Evolutionary conservation across 225 moss, liverwort and hornwort genomes (phyloP), one percentile per base, ranked within the genome.

Genomic region (Anthoceros angustus): DNA sequence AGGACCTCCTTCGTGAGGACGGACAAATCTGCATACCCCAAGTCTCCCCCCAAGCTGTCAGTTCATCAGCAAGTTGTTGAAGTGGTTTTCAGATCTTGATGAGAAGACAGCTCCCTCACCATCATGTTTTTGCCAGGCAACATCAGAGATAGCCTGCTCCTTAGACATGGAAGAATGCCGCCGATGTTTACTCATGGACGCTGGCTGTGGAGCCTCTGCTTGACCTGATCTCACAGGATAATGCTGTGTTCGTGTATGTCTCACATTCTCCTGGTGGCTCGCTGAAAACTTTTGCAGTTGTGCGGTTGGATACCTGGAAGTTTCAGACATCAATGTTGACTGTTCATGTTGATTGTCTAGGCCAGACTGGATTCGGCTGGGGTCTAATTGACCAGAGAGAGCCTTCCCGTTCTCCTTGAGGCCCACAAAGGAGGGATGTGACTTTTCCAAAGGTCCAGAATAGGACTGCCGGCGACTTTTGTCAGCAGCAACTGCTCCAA

Each of bases 311-410:
- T 81, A 75, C 75, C 75, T 78, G 8, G 75, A 65, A 40, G 73
- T 71, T 10, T 83, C 83, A 45, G 83, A 80, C 42, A 84, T 67
- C 43, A 75, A 80, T 10, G 78, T 74, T 61, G 80, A 70, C 72
- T 80, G 80, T 39, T 84, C 66, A 62, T 79, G 88, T 26, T 85
- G 73, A 43, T 85, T 85, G 64, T 70, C 40, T 40, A 79, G 77
- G 16, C 79, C 74, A 61, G 69, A 45, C 32, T 78, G 80, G 62
- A 76, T 80, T 70, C 80, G 80, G 5, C 67, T 32, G 25, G 79
- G 84, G 42, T 84, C 84, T 4, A 84, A 74, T 61, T 84, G 84
- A 25, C 80, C 80, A 46, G 84, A 84, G 5, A 74, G 74, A 66
- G 84, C 74, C 63, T 74, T 78, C 50, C 69, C 74, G 42, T 66